Base-by-base conservation (phyloP, 2,329 filamentous ascomycete species). In the Aspergillus amoenus region DNA sequence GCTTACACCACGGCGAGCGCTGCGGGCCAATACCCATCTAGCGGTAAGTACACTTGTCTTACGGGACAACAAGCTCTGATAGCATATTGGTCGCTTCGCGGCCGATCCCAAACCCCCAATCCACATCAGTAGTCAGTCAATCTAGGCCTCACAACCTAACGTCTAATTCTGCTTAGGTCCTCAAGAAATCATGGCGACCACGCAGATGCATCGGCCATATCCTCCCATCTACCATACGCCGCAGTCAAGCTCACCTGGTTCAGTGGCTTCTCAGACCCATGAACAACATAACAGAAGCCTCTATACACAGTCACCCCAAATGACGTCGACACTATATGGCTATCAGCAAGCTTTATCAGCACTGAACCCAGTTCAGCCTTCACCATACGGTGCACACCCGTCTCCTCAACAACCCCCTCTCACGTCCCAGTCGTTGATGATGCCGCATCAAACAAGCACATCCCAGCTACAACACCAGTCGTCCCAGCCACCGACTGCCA, bases 151-250 rank as follows among this genome's bases (percentile, higher is more conserved):
- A 37, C 18, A 13, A 37, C 30, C 32, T 15, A 8, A 17, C 32
- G 18, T 43, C 53, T 51, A 49, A 39, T 42, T 41, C 30, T 50
- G 32, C 78, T 81, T 83, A 90, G 89, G 91, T 76, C 85, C 88
- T 74, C 85, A 87, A 71, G 85, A 87, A 71, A 79, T 82, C 69
- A 88, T 88, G 86, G 85, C 86, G 61, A 81, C 77, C 61, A 82
- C 85, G 66, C 84, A 84, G 64, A 87, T 88, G 82, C 85, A 85
- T 72, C 82, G 85, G 66, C 83, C 81, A 46, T 96, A 95, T 73
- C 93, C 93, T 66, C 91, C 91, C 59, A 96, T 96, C 72, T 97
- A 97, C 73, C 91, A 97, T 75, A 95, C 93, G 17, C 92, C 93
- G 55, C 93, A 97, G 78, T 96, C 93, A 56, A 96, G 93, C 76